Evolutionary conservation across 192 early-diverging fungal species (phyloP).

Genomic region (Umbelopsis isabellina): DNA sequence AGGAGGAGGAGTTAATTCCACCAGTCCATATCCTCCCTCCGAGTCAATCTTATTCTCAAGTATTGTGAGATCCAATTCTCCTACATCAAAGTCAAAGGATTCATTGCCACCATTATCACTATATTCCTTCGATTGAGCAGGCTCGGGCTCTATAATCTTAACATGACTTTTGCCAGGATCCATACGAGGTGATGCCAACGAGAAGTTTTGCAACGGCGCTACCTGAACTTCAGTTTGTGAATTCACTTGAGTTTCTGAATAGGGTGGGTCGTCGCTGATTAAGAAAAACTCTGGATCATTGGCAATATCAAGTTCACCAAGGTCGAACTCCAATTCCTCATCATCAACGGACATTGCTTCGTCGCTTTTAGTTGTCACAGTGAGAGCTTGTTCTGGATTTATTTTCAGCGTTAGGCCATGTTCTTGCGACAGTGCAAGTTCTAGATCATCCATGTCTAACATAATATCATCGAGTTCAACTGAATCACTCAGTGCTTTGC

Average conservation of each 20-base stretch:
- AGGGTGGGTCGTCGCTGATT: neutral
- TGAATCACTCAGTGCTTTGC: too few species aligned
- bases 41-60: conserved; percentile 14
- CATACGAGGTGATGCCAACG: too few species aligned
- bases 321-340: neutral
- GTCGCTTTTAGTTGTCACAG: too few species aligned
- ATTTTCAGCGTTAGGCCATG: neutral
- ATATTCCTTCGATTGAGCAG: neutral
- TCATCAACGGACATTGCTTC: neutral
- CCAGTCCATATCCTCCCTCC: conserved; percentile 8
- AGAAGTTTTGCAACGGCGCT: too few species aligned
- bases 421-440: too few species aligned
- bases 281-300: neutral
- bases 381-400: neutral
- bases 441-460: too few species aligned
- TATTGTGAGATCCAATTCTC: conserved; percentile 12
- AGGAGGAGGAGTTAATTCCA: neutral
- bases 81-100: neutral
- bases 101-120: neutral
- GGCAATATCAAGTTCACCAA: neutral
- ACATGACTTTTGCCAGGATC: neutral
- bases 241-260: neutral
- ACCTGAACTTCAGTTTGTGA: too few species aligned
- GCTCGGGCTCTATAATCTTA: neutral
- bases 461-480: too few species aligned